phyloP scores from a whole-genome alignment of 768 basidiomycete species.

The Chalciporus pseudorubinellus region DNA sequence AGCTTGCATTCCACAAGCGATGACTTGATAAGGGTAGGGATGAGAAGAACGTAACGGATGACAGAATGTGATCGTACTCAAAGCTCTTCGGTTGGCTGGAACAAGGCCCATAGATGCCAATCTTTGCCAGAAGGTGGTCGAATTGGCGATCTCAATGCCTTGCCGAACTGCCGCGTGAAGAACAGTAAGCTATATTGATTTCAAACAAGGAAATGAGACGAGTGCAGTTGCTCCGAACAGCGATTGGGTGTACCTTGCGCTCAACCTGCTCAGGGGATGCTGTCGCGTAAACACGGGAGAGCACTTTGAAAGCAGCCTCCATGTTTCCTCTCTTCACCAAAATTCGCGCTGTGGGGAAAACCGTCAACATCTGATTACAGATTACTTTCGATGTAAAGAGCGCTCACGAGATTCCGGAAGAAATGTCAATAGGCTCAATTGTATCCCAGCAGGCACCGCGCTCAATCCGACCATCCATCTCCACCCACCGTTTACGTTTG shows the following conservation, averaged over 20 bases:
- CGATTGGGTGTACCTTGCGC: conserved; percentile 46
- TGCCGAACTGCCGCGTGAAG: conserved; percentile 58
- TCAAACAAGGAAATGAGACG: background rate
- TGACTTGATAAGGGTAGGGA: conserved; percentile 42
- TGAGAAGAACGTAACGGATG: too few species aligned
- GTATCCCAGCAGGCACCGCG: conserved; percentile 62
- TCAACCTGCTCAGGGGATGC: conserved; percentile 65
- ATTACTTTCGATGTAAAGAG: background rate
- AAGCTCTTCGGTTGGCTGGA: conserved; percentile 63
- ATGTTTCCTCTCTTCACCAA: conserved; percentile 55
- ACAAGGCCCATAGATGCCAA: conserved; percentile 52
- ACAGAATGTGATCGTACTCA: conserved; percentile 43
- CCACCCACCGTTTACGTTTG: conserved; percentile 62
- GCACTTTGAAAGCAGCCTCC: conserved; percentile 49
- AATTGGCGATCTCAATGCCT: conserved; percentile 59
- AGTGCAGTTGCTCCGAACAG: background rate
- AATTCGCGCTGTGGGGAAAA: conserved; percentile 49
- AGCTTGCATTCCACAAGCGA: conserved; percentile 79
- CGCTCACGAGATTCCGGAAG: conserved; percentile 77
- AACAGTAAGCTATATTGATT: conserved; percentile 50
- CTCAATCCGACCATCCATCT: conserved; percentile 83
- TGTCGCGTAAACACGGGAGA: conserved; percentile 66
- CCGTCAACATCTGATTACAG: background rate
- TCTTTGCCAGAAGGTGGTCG: conserved; percentile 59
- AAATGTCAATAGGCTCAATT: conserved; percentile 57